Evolutionary conservation across 2,329 filamentous ascomycete species (phyloP), one percentile per base, ranked within the genome.

Genomic region (Pseudogymnoascus sp.): DNA sequence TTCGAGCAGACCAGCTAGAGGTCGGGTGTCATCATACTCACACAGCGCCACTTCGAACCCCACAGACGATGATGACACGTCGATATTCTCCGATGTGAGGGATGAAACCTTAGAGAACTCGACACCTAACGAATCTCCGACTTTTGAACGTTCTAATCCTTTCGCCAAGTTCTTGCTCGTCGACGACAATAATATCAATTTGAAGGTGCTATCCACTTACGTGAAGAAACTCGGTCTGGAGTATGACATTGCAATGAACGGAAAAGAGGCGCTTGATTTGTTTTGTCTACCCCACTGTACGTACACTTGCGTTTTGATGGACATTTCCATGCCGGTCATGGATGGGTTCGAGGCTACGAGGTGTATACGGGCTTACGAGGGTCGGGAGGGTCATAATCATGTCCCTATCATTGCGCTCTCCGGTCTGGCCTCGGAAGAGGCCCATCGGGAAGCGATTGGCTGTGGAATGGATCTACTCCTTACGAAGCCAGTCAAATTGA

Each of bases 291-390:
- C 38, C 11, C 12, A 60, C 37, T 4, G 14, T 42, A 44, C 63
- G 2, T 73, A 72, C 56, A 64, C 53, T 4, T 38, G 47, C 23
- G 12, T 71, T 4, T 61, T 71, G 2, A 71, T 74, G 75, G 81
- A 84, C 65, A 76, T 83, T 5, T 77, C 77, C 62, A 84, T 84
- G 82, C 82, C 82, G 0, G 74, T 82, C 12, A 80, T 83, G 73
- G 77, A 84, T 64, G 79, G 79, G 0, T 68, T 81, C 4, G 75
- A 77, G 44, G 73, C 78, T 0, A 82, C 79, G 11, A 74, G 75
- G 3, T 72, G 72, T 38, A 82, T 83, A 14, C 76, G 81, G 3
- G 73, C 75, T 2, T 73, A 78, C 18, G 81, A 83, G 67, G 72
- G 73, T 3, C 66, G 78, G 2, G 81, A 83, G 67, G 72, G 73